Percentiles rank a stretch among this genome's conserved stretches.
Conservation (phyloP, 148 eudicot genomes). For the Tetragonia tetragonoides region DNA sequence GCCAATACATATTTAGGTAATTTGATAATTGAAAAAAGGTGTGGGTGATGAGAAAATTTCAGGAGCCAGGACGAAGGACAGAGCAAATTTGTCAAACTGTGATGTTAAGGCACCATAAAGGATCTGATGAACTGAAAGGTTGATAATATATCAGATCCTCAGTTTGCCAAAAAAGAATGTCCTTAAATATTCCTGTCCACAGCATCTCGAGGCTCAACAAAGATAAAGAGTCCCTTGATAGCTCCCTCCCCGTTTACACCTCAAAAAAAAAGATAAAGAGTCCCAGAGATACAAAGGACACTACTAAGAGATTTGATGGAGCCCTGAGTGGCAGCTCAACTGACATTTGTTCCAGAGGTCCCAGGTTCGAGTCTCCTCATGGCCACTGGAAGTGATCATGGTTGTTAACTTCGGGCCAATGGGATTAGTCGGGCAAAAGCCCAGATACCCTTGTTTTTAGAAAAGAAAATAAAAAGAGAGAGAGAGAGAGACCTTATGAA, state of each 20-base stretch:
- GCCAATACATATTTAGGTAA: neutral
- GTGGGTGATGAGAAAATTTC: neutral
- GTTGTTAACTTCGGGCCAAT: too few relatives aligned
- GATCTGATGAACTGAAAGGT: neutral
- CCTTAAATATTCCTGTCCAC: neutral
- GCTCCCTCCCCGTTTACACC: too few relatives aligned
- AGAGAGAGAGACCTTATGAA: too few relatives aligned
- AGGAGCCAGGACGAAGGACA: neutral
- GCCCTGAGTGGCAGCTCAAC: too few relatives aligned
- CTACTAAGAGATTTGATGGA: neutral
- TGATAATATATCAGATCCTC: neutral
- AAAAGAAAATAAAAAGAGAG: too few relatives aligned
- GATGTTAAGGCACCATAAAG: neutral
- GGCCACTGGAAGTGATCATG: too few relatives aligned
- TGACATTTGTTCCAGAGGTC: too few relatives aligned
- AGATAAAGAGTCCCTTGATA: neutral
- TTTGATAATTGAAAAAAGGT: neutral
- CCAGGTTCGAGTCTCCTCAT: too few relatives aligned
- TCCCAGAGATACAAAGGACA: neutral
- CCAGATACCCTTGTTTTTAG: too few relatives aligned
- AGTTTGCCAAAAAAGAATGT: neutral
- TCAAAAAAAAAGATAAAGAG: neutral
- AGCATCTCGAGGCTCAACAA: neutral
- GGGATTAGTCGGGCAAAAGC: too few relatives aligned
- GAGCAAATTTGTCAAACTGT: neutral